Conservation (phyloP, 2,329 filamentous ascomycete species). For the Alternaria metachromatica region DNA sequence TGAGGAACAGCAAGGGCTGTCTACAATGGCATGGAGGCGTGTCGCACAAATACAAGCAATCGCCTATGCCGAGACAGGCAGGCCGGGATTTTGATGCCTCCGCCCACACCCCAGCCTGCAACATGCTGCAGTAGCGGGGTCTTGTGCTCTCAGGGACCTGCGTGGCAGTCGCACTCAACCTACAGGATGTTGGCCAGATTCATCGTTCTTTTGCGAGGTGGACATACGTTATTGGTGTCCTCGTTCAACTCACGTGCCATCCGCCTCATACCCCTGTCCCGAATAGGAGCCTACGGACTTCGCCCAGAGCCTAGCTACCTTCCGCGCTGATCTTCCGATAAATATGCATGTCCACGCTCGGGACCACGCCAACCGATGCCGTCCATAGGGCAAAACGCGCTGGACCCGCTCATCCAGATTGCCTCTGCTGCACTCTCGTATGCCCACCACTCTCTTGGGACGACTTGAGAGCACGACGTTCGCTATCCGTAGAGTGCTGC, state of each 20-base stretch:
- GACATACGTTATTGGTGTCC: slow-evolving; percentile 9
- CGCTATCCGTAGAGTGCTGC: slow-evolving; percentile 32
- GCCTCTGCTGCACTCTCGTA: slow-evolving; percentile 21
- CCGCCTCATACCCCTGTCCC: not conserved
- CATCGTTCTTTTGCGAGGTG: slow-evolving; percentile 9
- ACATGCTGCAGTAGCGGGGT: slow-evolving; percentile 7
- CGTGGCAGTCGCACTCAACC: slow-evolving; percentile 17
- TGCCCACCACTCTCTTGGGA: slow-evolving; percentile 20
- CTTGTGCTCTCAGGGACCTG: slow-evolving; percentile 12
- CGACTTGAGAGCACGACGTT: slow-evolving; percentile 23
- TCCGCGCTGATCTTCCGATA: slow-evolving; percentile 19
- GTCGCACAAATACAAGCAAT: slow-evolving; percentile 30
- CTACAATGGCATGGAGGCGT: slow-evolving; percentile 3
- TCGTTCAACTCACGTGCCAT: not conserved
- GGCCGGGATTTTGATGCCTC: slow-evolving; percentile 21
- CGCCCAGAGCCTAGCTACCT: slow-evolving; percentile 18
- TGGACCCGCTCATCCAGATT: slow-evolving; percentile 33
- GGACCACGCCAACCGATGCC: slow-evolving; percentile 16
- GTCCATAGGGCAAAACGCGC: slow-evolving; percentile 19
- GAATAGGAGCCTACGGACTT: slow-evolving; percentile 16
- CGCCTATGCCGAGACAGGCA: slow-evolving; percentile 22
- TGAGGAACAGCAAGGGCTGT: slow-evolving; percentile 8
- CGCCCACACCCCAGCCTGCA: slow-evolving; percentile 18
- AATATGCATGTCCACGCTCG: slow-evolving; percentile 12
- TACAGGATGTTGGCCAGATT: slow-evolving; percentile 5